phyloP scores from a whole-genome alignment of 2,329 filamentous ascomycete species.

The Cryphonectria nitschkei region DNA sequence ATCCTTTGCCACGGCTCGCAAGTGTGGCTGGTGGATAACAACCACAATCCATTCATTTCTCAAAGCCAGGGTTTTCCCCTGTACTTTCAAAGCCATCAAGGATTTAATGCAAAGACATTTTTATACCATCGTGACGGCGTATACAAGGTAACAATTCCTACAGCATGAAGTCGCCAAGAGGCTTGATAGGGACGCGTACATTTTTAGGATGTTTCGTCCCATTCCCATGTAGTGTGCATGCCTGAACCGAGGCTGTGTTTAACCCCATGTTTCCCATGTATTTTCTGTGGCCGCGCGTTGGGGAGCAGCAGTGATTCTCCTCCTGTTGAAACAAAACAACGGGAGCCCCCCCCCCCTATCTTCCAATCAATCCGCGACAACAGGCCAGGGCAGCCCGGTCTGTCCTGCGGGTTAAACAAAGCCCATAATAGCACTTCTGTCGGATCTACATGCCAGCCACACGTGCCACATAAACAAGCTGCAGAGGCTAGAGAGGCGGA shows the following conservation, averaged over 20 bases:
- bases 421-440: background rate
- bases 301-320: background rate
- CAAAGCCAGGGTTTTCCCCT: background rate
- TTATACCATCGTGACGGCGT: background rate
- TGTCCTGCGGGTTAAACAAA: background rate
- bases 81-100: background rate
- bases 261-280: background rate
- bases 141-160: background rate
- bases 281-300: background rate
- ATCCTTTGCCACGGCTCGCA: background rate
- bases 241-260: background rate
- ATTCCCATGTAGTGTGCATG: background rate
- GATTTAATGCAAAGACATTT: background rate
- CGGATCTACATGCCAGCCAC: background rate
- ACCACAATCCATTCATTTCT: background rate
- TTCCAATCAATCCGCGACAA: background rate
- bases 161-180: background rate
- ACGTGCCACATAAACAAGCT: background rate
- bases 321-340: background rate
- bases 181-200: background rate
- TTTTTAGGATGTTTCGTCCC: background rate
- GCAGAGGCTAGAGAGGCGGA: background rate
- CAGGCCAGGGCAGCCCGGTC: background rate
- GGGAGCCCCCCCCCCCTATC: background rate
- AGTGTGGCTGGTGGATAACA: background rate